These are phyloP conservation scores for Linum lewisii DNA, from an alignment of 345 rosid species.

Conservation along the genomic window DNA sequence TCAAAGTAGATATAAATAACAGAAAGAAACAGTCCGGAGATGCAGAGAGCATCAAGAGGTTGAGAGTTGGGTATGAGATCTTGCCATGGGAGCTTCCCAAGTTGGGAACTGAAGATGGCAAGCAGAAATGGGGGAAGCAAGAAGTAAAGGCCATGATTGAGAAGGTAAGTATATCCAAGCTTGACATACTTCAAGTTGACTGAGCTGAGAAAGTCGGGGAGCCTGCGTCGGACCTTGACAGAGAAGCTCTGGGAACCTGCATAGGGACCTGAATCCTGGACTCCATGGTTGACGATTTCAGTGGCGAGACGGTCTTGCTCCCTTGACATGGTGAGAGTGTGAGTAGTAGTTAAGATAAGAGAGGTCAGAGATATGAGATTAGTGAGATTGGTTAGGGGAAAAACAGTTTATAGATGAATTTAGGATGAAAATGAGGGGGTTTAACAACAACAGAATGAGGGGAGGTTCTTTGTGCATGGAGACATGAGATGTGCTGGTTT, in stretches of 20 bases:
- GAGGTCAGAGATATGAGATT: background rate
- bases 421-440: background rate
- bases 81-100: slow-evolving; percentile 24
- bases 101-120: slow-evolving; percentile 20
- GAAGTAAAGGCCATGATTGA: slow-evolving; percentile 30
- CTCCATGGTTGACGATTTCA: slow-evolving; percentile 41
- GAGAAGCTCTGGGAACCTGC: slow-evolving; percentile 40
- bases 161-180: slow-evolving; percentile 55
- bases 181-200: slow-evolving; percentile 52
- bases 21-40: slow-evolving; percentile 16
- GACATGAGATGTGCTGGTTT: background rate
- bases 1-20: slow-evolving; percentile 30
- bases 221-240: slow-evolving; percentile 28
- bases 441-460: background rate
- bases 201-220: slow-evolving; percentile 43
- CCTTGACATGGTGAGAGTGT: slow-evolving; percentile 15
- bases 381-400: background rate
- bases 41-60: slow-evolving; percentile 13
- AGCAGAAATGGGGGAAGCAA: slow-evolving; percentile 26
- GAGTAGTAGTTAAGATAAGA: background rate
- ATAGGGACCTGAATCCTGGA: slow-evolving; percentile 26
- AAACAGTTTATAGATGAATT: background rate
- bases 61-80: slow-evolving; percentile 14
- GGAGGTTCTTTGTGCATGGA: background rate
- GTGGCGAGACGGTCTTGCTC: slow-evolving; percentile 26